Evolutionary conservation across 2,329 filamentous ascomycete genomes (phyloP), one percentile per base, ranked within the genome.

Genomic region (Stenocarpella maydis): DNA sequence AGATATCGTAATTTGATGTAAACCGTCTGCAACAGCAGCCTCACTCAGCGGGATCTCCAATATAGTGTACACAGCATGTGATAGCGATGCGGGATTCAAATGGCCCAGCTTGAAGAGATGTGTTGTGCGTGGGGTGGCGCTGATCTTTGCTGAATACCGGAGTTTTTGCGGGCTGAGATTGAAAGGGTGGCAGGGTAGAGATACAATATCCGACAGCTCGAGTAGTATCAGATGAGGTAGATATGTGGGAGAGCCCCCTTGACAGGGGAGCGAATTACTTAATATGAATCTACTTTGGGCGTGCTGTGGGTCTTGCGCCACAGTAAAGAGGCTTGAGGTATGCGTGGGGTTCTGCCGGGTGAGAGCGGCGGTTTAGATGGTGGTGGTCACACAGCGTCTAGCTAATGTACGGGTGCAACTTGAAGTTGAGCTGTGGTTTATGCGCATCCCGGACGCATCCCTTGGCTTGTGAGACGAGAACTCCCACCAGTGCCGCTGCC

Each of bases 391-490:
- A 63, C 58, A 63, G 6, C 58, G 24, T 34, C 58, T 37, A 19
- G 58, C 58, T 49, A 47, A 49, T 61, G 28, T 47, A 41, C 14
- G 39, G 19, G 58, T 47, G 28, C 41, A 21, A 45, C 41, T 24
- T 49, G 58, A 31, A 45, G 58, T 24, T 49, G 58, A 31, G 50
- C 31, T 54, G 3, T 6, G 24, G 26, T 49, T 63, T 37, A 63
- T 63, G 58, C 58, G 21, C 28, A 47, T 63, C 47, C n/a, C 43
- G 58, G 41, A 34, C 58, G n/a, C 41, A 63, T 49, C 58, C 58
- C 41, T 49, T 14, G 37, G 28, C 28, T 49, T 19, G 58, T 63
- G 28, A 34, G 58, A 47, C 58, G 28, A 49, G 37, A 45, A 24
- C 43, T 34, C 12, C 41, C 6, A 14, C 3, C 58, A 17, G 3